These are phyloP conservation scores for Acorus gramineus DNA, from an alignment of 106 monocot species.

Conservation along the genomic window DNA sequence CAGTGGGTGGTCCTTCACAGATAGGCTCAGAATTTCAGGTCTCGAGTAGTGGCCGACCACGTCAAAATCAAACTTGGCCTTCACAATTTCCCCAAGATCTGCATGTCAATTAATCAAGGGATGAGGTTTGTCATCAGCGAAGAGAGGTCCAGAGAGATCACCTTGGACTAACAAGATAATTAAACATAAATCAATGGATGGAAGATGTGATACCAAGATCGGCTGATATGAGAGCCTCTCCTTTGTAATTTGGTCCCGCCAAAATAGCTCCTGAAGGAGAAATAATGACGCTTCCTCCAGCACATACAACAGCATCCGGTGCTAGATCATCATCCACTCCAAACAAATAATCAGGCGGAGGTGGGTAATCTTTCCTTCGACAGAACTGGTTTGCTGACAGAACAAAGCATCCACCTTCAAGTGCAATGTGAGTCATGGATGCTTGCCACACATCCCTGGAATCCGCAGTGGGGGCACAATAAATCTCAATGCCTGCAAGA, in stretches of 20 bases:
- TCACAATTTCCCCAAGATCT: conserved; percentile 90
- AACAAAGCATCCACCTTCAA: conserved; percentile 88
- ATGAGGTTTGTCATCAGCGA: too few species aligned
- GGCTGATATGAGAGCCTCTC: conserved; percentile 73
- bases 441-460: conserved; percentile 82
- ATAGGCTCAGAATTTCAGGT: conserved; percentile 80
- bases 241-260: conserved; percentile 92
- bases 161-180: too few species aligned
- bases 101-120: conserved; percentile 8
- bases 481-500: conserved; percentile 64
- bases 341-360: conserved; percentile 78
- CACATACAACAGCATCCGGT: conserved; percentile 71
- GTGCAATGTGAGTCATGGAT: conserved; percentile 90
- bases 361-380: conserved; percentile 88
- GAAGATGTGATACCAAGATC: conserved; percentile 42
- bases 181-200: too few species aligned
- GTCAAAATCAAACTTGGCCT: conserved; percentile 93
- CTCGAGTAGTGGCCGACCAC: conserved; percentile 94
- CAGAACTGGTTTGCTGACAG: conserved; percentile 92
- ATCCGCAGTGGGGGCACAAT: conserved; percentile 94
- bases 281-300: conserved; percentile 91
- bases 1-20: conserved; percentile 60
- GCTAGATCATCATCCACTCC: conserved; percentile 52
- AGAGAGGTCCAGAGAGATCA: too few species aligned
- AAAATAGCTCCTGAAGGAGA: conserved; percentile 76